These are phyloP conservation scores for Kuraishia hungarica DNA, from an alignment of 805 yeast species.

Conservation along the genomic window DNA sequence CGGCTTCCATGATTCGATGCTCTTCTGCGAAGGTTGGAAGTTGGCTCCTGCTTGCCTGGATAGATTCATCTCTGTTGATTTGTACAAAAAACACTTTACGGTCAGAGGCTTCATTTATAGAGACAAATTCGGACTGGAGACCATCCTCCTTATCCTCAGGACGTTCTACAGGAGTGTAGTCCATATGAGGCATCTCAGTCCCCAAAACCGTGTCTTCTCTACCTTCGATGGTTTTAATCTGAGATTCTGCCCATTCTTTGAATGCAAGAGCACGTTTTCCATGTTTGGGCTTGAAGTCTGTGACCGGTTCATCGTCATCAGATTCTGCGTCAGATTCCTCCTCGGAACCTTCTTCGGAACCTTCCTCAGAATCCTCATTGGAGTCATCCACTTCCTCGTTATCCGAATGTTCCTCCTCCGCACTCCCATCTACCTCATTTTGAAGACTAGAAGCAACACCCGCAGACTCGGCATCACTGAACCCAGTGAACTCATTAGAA, in stretches of 20 bases:
- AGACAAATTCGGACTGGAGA: slow-evolving; percentile 51
- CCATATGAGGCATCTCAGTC: slow-evolving; percentile 39
- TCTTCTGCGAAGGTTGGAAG: slow-evolving; percentile 90
- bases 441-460: slow-evolving; percentile 11
- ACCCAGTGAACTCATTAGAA: slow-evolving; percentile 2
- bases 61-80: slow-evolving; percentile 54
- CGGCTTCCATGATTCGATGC: slow-evolving; percentile 90
- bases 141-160: slow-evolving; percentile 72
- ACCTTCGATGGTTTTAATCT: slow-evolving; percentile 58
- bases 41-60: slow-evolving; percentile 59
- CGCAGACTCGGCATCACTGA: slow-evolving; percentile 8
- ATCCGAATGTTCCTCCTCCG: slow-evolving; percentile 16
- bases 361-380: slow-evolving; percentile 21
- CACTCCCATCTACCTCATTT: slow-evolving; percentile 15
- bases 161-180: slow-evolving; percentile 49
- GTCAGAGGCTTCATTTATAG: slow-evolving; percentile 40
- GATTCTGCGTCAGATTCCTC: slow-evolving; percentile 25
- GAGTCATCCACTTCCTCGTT: slow-evolving; percentile 22
- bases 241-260: slow-evolving; percentile 82
- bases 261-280: slow-evolving; percentile 52
- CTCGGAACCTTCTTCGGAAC: slow-evolving; percentile 23
- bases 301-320: slow-evolving; percentile 20
- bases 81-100: slow-evolving; percentile 63
- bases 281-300: slow-evolving; percentile 31
- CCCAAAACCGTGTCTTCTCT: slow-evolving; percentile 38